phyloP scores from a whole-genome alignment of 345 rosid genomes.

The Bruguiera parviflora region DNA sequence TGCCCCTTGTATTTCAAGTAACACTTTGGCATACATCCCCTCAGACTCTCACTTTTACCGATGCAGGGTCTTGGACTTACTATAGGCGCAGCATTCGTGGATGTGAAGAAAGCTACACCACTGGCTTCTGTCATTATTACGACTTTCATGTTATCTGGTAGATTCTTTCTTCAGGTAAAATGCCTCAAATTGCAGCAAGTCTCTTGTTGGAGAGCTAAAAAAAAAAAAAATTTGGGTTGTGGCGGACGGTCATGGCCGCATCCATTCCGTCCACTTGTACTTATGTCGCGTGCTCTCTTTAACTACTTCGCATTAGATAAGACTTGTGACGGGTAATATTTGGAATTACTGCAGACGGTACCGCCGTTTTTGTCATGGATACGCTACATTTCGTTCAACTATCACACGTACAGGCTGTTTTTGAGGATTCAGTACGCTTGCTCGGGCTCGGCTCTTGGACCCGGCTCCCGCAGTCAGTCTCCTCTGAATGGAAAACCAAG shows the following conservation, averaged over 20 bases:
- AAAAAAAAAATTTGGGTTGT: too few relatives aligned
- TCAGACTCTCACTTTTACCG: too few relatives aligned
- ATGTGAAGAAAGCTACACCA: constrained; percentile 86
- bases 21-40: too few relatives aligned
- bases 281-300: too few relatives aligned
- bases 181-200: not conserved
- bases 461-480: too few relatives aligned
- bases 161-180: constrained; percentile 75
- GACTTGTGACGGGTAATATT: too few relatives aligned
- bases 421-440: constrained; percentile 68
- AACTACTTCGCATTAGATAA: too few relatives aligned
- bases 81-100: constrained; percentile 92
- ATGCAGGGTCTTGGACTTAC: constrained; percentile 93
- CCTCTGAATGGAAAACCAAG: too few relatives aligned
- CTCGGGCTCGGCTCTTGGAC: too few relatives aligned
- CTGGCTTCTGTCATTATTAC: constrained; percentile 90
- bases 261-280: too few relatives aligned
- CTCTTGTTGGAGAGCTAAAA: not conserved
- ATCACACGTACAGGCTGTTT: constrained; percentile 91
- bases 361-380: constrained; percentile 91
- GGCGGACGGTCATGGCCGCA: too few relatives aligned
- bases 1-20: not conserved
- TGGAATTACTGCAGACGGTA: constrained; percentile 54
- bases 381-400: constrained; percentile 89
- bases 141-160: constrained; percentile 98